A percentile compares a stretch with the other conserved stretches of the same genome.
phyloP scores from a whole-genome alignment of 2,329 filamentous ascomycete species.

The Trichoderma harzianum region DNA sequence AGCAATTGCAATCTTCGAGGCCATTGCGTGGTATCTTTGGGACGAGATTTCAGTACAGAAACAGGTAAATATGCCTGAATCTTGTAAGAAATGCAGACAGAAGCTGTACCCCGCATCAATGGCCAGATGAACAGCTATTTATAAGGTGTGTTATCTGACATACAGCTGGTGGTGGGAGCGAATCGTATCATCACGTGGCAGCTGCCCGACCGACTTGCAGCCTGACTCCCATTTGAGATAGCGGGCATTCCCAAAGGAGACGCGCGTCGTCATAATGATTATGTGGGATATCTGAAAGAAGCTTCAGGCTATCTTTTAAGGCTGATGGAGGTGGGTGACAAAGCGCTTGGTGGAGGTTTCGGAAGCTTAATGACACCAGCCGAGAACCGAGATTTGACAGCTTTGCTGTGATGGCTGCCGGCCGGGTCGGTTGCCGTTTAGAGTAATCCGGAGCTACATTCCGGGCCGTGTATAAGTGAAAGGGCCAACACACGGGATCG shows the following conservation, averaged over 20 bases:
- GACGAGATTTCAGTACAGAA: not conserved
- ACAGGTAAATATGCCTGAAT: not conserved
- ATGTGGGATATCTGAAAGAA: not conserved
- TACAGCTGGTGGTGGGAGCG: not conserved
- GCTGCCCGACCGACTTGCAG: not conserved
- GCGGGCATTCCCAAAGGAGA: not conserved
- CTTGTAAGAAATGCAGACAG: not conserved
- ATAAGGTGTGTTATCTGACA: not conserved
- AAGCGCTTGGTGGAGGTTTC: not conserved
- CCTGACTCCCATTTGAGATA: not conserved
- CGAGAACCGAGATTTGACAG: not conserved
- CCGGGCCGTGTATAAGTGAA: not conserved
- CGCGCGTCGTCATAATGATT: not conserved
- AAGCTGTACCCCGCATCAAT: not conserved
- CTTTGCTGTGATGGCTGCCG: not conserved
- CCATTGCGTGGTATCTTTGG: not conserved
- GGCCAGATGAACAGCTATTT: not conserved
- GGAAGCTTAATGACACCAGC: not conserved
- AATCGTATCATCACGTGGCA: not conserved
- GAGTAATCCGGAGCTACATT: not conserved
- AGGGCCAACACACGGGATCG: not conserved
- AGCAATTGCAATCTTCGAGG: not conserved
- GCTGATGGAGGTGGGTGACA: not conserved
- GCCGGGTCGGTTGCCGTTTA: not conserved
- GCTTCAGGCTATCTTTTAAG: not conserved